Conservation (phyloP, 2,329 filamentous ascomycete genomes). For the Beauveria varroae region DNA sequence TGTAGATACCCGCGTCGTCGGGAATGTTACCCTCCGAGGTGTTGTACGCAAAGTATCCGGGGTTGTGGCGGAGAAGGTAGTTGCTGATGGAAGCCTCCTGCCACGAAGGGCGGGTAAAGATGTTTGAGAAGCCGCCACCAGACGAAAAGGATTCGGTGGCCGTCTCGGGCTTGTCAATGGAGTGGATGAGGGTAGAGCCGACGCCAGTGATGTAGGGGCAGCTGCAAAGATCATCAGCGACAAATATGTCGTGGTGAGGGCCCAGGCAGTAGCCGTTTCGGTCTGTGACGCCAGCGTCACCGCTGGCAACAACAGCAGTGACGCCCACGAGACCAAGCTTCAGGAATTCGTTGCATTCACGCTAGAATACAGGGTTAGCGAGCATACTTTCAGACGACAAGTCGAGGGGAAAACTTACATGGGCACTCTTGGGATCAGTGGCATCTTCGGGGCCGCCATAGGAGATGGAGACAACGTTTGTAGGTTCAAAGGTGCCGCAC, state of each 20-base stretch:
- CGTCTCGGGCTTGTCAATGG: conserved; percentile 33
- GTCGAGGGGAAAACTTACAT: conserved; percentile 28
- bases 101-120: conserved; percentile 38
- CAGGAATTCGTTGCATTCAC: conserved; percentile 32
- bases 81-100: conserved; percentile 31
- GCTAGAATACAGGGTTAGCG: conserved; percentile 24
- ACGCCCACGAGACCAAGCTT: conserved; percentile 34
- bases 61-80: conserved; percentile 26
- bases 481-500: conserved; percentile 18
- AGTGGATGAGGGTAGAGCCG: conserved; percentile 39
- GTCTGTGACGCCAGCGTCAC: conserved; percentile 20
- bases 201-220: conserved; percentile 41
- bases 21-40: conserved; percentile 24
- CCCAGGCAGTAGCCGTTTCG: conserved; percentile 10
- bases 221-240: conserved; percentile 18
- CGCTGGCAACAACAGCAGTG: conserved; percentile 29
- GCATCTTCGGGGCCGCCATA: conserved; percentile 43
- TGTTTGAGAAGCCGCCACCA: conserved; percentile 41
- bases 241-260: conserved; percentile 30
- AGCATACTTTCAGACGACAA: too few species aligned
- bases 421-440: conserved; percentile 17
- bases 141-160: conserved; percentile 39
- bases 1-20: conserved; percentile 36
- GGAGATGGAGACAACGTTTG: conserved; percentile 29
- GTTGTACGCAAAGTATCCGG: conserved; percentile 20